A percentile compares a stretch with the other conserved stretches of the same genome.
Evolutionary conservation across 768 basidiomycete genomes (phyloP).

Genomic region (Rhodotorula taiwanensis): DNA sequence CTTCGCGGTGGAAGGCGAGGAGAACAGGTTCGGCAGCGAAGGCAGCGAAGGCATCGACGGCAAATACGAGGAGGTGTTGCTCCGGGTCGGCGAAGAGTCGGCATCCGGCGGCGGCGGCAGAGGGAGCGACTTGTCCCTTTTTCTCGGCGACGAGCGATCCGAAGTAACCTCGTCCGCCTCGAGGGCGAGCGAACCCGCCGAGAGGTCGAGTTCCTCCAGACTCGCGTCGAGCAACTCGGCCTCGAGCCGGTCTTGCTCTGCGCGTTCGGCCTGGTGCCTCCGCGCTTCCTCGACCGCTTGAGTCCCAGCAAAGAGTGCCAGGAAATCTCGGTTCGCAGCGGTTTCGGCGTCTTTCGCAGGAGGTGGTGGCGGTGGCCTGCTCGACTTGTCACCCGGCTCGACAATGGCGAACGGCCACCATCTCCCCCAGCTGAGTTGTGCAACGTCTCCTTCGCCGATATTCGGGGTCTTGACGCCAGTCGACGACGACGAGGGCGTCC

Average conservation of each 20-base stretch:
- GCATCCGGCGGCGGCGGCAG: background rate
- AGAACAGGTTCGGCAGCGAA: background rate
- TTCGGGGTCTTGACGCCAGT: no score
- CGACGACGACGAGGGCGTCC: no score
- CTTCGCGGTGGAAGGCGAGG: background rate
- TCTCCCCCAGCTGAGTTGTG: conserved; percentile 23
- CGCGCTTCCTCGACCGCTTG: conserved; percentile 4
- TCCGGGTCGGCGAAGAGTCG: no score
- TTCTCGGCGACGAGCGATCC: background rate
- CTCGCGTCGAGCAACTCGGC: conserved; percentile 14
- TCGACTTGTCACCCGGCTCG: conserved; percentile 4
- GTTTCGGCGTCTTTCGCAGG: conserved; percentile 9
- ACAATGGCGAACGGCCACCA: conserved; percentile 37
- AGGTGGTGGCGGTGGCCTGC: background rate
- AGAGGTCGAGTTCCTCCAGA: conserved; percentile 5
- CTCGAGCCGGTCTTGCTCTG: conserved; percentile 11
- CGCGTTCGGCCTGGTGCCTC: background rate
- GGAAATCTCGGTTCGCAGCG: background rate
- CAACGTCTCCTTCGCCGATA: no score
- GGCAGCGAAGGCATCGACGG: background rate
- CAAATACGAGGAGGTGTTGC: no score
- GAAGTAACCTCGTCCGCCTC: conserved; percentile 1
- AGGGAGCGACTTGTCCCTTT: conserved; percentile 11
- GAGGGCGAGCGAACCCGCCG: background rate
- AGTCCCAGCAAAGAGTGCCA: conserved; percentile 23